Conservation (phyloP, 805 yeast genomes). For the Ogataea nitratoaversa region DNA sequence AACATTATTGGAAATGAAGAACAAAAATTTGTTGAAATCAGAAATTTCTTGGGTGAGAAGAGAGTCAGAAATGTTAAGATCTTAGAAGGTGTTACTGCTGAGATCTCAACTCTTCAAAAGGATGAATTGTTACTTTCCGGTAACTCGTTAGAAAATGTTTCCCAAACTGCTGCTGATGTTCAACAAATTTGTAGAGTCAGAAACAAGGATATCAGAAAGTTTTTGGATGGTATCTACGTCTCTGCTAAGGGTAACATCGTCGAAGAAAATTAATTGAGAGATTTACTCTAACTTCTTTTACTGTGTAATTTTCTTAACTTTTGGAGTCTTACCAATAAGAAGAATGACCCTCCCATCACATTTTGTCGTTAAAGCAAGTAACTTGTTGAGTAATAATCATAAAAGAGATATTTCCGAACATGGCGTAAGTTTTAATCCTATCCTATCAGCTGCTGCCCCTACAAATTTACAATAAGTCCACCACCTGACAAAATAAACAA, state of each 20-base stretch:
- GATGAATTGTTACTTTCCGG: constrained; percentile 92
- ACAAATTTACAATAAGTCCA: too few species aligned
- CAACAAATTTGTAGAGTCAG: constrained; percentile 98
- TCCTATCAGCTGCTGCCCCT: too few species aligned
- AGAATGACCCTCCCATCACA: too few species aligned
- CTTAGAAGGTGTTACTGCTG: constrained; percentile 84
- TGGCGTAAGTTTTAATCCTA: too few species aligned
- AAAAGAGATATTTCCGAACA: too few species aligned
- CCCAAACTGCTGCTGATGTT: constrained; percentile 97
- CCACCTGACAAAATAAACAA: too few species aligned
- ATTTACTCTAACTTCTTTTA: background rate
- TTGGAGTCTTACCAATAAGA: too few species aligned
- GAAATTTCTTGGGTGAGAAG: constrained; percentile 99
- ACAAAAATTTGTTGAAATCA: constrained; percentile 78
- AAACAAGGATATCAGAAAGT: constrained; percentile 99
- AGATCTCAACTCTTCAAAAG: constrained; percentile 78
- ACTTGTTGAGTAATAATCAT: too few species aligned
- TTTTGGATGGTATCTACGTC: constrained; percentile 99
- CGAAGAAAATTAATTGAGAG: constrained; percentile 38
- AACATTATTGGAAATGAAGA: constrained; percentile 82
- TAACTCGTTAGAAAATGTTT: constrained; percentile 95
- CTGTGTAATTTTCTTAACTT: too few species aligned
- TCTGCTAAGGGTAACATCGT: constrained; percentile 89
- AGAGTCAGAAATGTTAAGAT: constrained; percentile 85
- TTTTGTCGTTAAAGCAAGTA: too few species aligned